Evolutionary conservation across 148 eudicot species (phyloP).

Genomic region (Rhododendron mucronatum): DNA sequence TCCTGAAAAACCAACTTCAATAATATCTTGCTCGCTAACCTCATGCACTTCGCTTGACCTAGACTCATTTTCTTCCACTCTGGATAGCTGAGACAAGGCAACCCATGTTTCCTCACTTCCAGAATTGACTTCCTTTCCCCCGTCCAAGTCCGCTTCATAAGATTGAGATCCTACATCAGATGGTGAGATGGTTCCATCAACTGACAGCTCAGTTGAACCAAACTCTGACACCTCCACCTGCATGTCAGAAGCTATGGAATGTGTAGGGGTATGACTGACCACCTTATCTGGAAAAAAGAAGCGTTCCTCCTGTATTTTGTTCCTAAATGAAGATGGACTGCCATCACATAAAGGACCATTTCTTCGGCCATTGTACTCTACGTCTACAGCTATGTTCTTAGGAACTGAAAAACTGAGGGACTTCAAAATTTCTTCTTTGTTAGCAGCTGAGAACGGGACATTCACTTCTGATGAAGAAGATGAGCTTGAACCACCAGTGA

Average conservation of each 20-base stretch:
- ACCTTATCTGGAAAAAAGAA: constrained; percentile 28
- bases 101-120: constrained; percentile 43
- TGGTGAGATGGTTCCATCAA: constrained; percentile 37
- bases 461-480: constrained; percentile 51
- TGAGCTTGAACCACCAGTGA: constrained; percentile 30
- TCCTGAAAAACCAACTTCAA: constrained; percentile 23
- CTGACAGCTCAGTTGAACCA: constrained; percentile 36
- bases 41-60: constrained; percentile 28
- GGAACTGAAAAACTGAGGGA: constrained; percentile 45
- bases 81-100: constrained; percentile 32
- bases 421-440: constrained; percentile 49
- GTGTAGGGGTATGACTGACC: constrained; percentile 27
- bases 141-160: constrained; percentile 43
- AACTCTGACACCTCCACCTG: constrained; percentile 82
- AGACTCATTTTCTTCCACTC: constrained; percentile 30
- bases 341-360: constrained; percentile 11
- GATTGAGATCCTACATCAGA: constrained; percentile 42
- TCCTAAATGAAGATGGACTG: constrained; percentile 20
- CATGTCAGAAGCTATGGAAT: constrained; percentile 83
- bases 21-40: constrained; percentile 24
- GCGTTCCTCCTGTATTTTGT: constrained; percentile 32
- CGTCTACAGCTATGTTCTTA: constrained; percentile 15
- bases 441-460: constrained; percentile 30
- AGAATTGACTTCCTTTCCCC: constrained; percentile 38
- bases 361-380: constrained; percentile 6